A percentile compares a stretch with the other conserved stretches of the same genome.
Conservation (phyloP, 305 asterid species). For the Solanum aculeatissimum region DNA sequence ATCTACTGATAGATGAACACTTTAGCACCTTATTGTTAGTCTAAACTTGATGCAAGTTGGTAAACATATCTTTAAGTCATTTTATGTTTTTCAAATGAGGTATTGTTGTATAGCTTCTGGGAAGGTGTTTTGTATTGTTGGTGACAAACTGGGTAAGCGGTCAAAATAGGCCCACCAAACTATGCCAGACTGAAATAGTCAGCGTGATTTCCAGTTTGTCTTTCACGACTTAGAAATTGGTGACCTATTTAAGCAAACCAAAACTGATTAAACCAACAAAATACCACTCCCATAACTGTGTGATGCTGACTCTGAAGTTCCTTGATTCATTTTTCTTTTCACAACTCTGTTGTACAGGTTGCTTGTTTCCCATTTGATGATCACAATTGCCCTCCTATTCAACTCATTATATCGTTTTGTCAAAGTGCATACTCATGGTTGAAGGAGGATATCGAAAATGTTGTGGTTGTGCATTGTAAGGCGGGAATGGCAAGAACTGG, state of each 20-base stretch:
- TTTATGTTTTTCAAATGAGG: neutral
- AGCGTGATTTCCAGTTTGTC: neutral
- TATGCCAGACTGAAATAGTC: neutral
- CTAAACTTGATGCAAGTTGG: neutral
- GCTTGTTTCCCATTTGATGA: slow-evolving; percentile 97
- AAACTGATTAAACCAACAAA: neutral
- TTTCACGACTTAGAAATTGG: neutral
- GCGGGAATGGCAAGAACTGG: slow-evolving; percentile 99
- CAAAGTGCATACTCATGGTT: slow-evolving; percentile 99
- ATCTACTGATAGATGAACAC: neutral
- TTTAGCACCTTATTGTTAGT: neutral
- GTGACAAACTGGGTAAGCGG: neutral
- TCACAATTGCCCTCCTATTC: slow-evolving; percentile 96
- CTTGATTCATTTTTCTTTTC: neutral
- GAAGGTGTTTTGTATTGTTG: neutral
- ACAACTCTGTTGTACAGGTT: slow-evolving; percentile 35
- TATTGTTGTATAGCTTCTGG: neutral
- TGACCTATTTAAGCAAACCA: neutral
- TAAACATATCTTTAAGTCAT: neutral
- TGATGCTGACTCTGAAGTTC: neutral
- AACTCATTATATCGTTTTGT: slow-evolving; percentile 84
- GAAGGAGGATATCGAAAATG: slow-evolving; percentile 97
- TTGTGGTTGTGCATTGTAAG: slow-evolving; percentile 97
- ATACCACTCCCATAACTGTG: neutral
- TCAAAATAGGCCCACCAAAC: neutral